A percentile compares a stretch with the other conserved stretches of the same genome.
These are phyloP conservation scores for Rhododendron henanense DNA, from an alignment of 148 eudicot genomes.

Conservation along the genomic window DNA sequence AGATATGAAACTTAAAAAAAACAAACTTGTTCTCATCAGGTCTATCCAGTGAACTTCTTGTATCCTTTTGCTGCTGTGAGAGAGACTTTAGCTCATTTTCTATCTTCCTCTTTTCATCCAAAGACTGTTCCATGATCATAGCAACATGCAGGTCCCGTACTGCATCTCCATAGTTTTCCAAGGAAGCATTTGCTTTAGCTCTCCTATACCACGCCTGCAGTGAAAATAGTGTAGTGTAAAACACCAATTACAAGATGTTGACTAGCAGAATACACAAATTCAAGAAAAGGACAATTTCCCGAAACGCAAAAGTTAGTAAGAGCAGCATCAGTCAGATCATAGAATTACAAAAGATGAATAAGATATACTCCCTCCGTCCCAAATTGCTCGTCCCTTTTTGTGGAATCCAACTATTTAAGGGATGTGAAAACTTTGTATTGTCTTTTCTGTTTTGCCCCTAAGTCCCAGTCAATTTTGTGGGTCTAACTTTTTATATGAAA, in stretches of 20 bases:
- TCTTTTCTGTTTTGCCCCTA: too few species aligned
- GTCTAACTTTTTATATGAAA: too few species aligned
- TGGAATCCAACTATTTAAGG: too few species aligned
- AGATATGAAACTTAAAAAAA: constrained; percentile 27
- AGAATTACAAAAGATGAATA: background rate
- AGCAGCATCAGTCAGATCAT: background rate
- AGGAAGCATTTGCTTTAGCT: constrained; percentile 70
- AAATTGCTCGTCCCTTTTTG: too few species aligned
- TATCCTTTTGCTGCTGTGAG: constrained; percentile 16
- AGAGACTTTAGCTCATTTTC: constrained; percentile 49
- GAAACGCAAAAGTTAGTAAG: background rate
- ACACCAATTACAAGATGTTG: constrained; percentile 1
- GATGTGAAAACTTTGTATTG: too few species aligned
- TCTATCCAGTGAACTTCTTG: constrained; percentile 17
- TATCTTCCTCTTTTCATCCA: constrained; percentile 67
- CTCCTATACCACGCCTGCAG: constrained; percentile 93
- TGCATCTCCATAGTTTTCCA: constrained; percentile 62
- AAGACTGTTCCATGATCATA: constrained; percentile 51
- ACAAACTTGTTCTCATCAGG: constrained; percentile 20
- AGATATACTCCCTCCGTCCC: too few species aligned
- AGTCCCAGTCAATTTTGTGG: too few species aligned
- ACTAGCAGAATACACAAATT: constrained; percentile 4
- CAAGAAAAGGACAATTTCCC: background rate
- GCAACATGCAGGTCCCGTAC: constrained; percentile 51
- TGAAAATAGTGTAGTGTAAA: constrained; percentile 6